A percentile compares a stretch with the other conserved stretches of the same genome.
These are phyloP conservation scores for Pythium periplocum DNA, from an alignment of 352 stramenopile genomes.

Conservation along the genomic window DNA sequence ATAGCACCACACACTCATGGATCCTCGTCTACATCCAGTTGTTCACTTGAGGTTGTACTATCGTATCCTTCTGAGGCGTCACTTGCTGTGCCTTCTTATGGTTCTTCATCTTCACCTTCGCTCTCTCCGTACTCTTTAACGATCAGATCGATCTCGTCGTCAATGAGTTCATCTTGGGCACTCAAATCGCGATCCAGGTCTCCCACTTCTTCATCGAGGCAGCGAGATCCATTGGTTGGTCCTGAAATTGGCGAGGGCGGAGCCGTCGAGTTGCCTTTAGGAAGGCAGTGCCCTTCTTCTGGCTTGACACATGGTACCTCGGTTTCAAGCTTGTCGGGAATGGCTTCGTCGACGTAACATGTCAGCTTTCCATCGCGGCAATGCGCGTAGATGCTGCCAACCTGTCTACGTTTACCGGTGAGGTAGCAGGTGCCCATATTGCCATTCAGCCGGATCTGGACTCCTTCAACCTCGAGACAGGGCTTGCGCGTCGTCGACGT, in stretches of 20 bases:
- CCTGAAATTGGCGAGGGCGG: neutral
- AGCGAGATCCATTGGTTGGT: too few species aligned
- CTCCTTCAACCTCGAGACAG: slow-evolving; percentile 24
- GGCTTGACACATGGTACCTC: slow-evolving; percentile 24
- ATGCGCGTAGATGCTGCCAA: slow-evolving; percentile 29
- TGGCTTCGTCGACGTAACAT: slow-evolving; percentile 38
- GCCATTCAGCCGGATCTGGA: slow-evolving; percentile 25
- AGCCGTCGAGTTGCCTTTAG: slow-evolving; percentile 15
- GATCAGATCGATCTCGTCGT: too few species aligned
- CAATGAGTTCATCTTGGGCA: too few species aligned
- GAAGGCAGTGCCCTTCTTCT: slow-evolving; percentile 26
- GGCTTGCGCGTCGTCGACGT: slow-evolving; percentile 10
- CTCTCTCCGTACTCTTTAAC: too few species aligned
- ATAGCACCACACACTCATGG: too few species aligned
- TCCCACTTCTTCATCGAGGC: too few species aligned
- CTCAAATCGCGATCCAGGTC: too few species aligned
- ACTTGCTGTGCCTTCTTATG: too few species aligned
- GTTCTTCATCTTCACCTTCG: too few species aligned
- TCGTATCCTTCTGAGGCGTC: too few species aligned
- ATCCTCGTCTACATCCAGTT: too few species aligned
- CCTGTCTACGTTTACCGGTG: slow-evolving; percentile 35
- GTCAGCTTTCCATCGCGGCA: slow-evolving; percentile 29
- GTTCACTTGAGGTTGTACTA: too few species aligned
- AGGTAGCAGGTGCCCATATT: slow-evolving; percentile 45
- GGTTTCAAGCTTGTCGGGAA: slow-evolving; percentile 31